A percentile compares a stretch with the other conserved stretches of the same genome.
phyloP scores from a whole-genome alignment of 768 basidiomycete genomes.

The Kockovaella imperatae region DNA sequence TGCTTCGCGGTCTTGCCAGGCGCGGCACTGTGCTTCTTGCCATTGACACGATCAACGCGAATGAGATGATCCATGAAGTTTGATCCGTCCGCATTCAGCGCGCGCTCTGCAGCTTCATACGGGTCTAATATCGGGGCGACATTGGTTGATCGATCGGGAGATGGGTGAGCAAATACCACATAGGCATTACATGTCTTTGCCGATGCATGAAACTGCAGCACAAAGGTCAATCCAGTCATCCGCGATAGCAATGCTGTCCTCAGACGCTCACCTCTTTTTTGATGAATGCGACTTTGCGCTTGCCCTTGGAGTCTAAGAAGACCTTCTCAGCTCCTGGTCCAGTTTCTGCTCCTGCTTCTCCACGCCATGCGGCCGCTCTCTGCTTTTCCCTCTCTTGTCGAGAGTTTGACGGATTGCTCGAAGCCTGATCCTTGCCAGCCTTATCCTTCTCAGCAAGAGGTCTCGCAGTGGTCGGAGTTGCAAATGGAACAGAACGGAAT shows the following conservation, averaged over 20 bases:
- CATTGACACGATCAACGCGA: conserved; percentile 62
- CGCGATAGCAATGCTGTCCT: background rate
- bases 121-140: conserved; percentile 46
- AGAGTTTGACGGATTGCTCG: too few species aligned
- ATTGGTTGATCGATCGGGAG: conserved; percentile 42
- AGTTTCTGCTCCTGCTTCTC: conserved; percentile 45
- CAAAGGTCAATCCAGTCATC: background rate
- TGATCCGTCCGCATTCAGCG: conserved; percentile 61
- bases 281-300: conserved; percentile 90
- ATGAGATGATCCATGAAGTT: conserved; percentile 68
- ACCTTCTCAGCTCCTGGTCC: conserved; percentile 50
- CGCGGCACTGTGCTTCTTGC: conserved; percentile 24
- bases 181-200: conserved; percentile 78
- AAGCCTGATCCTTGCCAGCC: too few species aligned
- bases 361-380: conserved; percentile 41
- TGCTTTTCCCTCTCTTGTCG: conserved; percentile 40
- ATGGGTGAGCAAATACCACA: conserved; percentile 72
- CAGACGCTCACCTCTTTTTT: conserved; percentile 54
- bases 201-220: conserved; percentile 60
- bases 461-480: conserved; percentile 64
- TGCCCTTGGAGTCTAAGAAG: conserved; percentile 72
- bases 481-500: conserved; percentile 89
- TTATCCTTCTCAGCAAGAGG: conserved; percentile 42
- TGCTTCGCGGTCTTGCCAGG: conserved; percentile 39
- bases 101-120: conserved; percentile 57